Conservation (phyloP, 2,329 filamentous ascomycete species). For the Exutisphaerella laricina region DNA sequence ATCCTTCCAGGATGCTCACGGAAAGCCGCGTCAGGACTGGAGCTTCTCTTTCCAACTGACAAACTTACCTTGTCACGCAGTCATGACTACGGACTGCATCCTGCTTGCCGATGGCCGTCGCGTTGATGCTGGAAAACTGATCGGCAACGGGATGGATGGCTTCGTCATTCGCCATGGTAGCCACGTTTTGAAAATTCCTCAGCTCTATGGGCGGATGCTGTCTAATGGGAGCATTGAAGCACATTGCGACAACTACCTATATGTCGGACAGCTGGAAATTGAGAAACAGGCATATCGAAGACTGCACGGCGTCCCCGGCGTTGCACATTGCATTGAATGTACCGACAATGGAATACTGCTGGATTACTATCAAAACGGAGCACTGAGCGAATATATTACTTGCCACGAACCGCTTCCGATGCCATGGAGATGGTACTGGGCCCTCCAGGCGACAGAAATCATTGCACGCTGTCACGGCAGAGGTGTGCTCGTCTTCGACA, state of each 20-base stretch:
- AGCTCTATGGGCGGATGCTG: too few relatives aligned
- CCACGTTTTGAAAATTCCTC: too few relatives aligned
- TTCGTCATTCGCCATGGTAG: conserved; percentile 8
- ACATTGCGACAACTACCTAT: conserved; percentile 2
- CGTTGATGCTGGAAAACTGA: conserved; percentile 9
- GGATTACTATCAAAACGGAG: conserved; percentile 10
- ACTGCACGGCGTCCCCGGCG: conserved; percentile 11
- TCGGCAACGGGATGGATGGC: conserved; percentile 13
- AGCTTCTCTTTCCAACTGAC: too few relatives aligned
- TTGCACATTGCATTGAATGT: conserved; percentile 13
- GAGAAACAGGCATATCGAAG: conserved; percentile 14
- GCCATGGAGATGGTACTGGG: conserved; percentile 13
- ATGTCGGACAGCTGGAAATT: conserved; percentile 7
- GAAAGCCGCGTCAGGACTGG: too few relatives aligned
- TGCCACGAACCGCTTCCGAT: conserved; percentile 8
- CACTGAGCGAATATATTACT: conserved; percentile 11
- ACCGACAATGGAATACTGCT: conserved; percentile 12
- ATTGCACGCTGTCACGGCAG: conserved; percentile 15
- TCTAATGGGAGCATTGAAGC: too few relatives aligned
- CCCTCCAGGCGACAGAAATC: conserved; percentile 14
- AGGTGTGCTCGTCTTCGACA: conserved; percentile 16
- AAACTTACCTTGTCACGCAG: too few relatives aligned
- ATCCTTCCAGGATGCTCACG: too few relatives aligned
- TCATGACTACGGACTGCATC: conserved; percentile 8
- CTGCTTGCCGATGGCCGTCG: conserved; percentile 13